phyloP scores from a whole-genome alignment of 1,284 basidiomycete genomes.

The Cryptococcus depauperatus region DNA sequence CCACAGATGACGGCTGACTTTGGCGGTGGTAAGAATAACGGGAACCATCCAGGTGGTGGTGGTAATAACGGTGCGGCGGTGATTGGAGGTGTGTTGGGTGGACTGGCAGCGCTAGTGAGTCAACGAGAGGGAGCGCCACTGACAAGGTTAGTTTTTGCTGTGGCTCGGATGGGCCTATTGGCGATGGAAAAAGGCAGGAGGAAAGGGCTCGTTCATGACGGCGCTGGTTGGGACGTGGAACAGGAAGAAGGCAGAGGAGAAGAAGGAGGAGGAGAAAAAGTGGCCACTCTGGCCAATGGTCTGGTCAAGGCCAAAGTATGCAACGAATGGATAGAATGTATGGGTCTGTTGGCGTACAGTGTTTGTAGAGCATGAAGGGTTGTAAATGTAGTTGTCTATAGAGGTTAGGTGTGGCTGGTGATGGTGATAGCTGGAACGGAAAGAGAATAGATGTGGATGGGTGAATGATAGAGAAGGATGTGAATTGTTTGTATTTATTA shows the following conservation, averaged over 20 bases:
- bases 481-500: not conserved
- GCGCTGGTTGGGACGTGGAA: not conserved
- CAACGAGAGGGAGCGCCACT: too few species aligned
- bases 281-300: constrained; percentile 29
- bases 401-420: too few species aligned
- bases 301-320: constrained; percentile 16
- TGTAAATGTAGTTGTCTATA: too few species aligned
- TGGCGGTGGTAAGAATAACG: constrained; percentile 1
- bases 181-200: not conserved
- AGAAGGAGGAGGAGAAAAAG: constrained; percentile 10
- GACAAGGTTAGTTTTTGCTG: not conserved
- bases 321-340: not conserved
- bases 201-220: not conserved
- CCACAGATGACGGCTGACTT: constrained; percentile 8
- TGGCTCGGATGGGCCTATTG: not conserved
- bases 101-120: constrained; percentile 18
- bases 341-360: not conserved
- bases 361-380: too few species aligned
- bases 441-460: not conserved
- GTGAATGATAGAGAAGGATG: not conserved
- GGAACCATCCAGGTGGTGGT: not conserved
- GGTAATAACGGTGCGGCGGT: constrained; percentile 13
- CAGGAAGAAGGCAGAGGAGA: not conserved
- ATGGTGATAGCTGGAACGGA: too few species aligned
- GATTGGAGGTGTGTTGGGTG: constrained; percentile 23